These are phyloP conservation scores for Fraxinus anomala DNA, from an alignment of 257 asterid genomes.

Conservation along the genomic window DNA sequence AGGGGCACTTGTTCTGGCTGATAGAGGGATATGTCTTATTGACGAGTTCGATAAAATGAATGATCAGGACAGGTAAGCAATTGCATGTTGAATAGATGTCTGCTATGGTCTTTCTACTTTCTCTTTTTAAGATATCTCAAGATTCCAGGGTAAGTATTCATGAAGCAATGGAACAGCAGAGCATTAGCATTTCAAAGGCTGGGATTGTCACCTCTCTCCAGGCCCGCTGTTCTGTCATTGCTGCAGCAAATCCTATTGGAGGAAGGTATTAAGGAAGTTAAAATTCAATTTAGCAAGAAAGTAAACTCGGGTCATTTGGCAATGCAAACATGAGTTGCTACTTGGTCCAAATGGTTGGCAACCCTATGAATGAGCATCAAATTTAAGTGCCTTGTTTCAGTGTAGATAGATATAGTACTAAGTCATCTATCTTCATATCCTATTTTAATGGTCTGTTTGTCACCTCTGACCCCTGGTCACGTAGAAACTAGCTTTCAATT, in stretches of 20 bases:
- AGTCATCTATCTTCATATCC: background rate
- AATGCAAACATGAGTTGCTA: constrained; percentile 6
- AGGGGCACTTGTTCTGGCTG: constrained; percentile 98
- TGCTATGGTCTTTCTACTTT: constrained; percentile 12
- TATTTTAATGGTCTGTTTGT: background rate
- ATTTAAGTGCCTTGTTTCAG: constrained; percentile 1
- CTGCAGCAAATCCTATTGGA: constrained; percentile 98
- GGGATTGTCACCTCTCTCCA: constrained; percentile 97
- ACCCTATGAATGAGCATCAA: background rate
- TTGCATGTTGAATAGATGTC: constrained; percentile 10
- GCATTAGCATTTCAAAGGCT: constrained; percentile 97
- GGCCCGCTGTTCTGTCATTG: constrained; percentile 98
- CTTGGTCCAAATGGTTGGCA: constrained; percentile 1
- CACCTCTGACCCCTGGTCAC: background rate
- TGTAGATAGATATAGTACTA: background rate
- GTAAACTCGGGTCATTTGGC: constrained; percentile 8
- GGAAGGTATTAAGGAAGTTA: constrained; percentile 66
- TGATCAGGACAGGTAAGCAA: constrained; percentile 86
- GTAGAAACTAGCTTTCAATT: constrained; percentile 1
- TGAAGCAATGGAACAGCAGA: constrained; percentile 99
- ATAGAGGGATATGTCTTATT: constrained; percentile 97
- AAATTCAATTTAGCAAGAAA: constrained; percentile 9
- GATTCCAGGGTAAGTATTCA: constrained; percentile 91
- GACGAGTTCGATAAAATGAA: constrained; percentile 99
- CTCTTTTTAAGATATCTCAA: constrained; percentile 19